Conservation (phyloP, 768 basidiomycete genomes). For the Cytidiella melzeri region DNA sequence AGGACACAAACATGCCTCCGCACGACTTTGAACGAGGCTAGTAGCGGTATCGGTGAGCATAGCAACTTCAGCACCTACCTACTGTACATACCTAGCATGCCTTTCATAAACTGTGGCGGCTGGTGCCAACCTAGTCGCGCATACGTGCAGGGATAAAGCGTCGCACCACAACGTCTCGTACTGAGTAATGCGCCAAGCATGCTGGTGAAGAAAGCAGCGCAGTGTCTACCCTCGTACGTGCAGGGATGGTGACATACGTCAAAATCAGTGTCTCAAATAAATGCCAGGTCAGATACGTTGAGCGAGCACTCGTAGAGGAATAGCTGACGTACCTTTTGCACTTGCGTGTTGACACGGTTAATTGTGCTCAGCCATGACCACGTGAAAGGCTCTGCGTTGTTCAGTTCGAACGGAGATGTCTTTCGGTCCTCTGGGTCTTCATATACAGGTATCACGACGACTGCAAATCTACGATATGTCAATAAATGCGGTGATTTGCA, state of each 20-base stretch:
- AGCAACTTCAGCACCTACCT: too few relatives aligned
- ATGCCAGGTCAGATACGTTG: not conserved
- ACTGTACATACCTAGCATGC: too few relatives aligned
- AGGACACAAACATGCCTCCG: too few relatives aligned
- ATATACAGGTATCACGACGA: constrained; percentile 88
- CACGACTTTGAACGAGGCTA: too few relatives aligned
- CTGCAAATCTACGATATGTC: constrained; percentile 64
- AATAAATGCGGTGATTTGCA: constrained; percentile 2
- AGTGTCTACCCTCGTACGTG: constrained; percentile 48
- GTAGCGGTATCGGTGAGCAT: too few relatives aligned
- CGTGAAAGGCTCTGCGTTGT: constrained; percentile 65
- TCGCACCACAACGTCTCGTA: constrained; percentile 79
- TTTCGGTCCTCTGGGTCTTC: constrained; percentile 71
- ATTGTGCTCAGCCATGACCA: constrained; percentile 98
- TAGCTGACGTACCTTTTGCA: constrained; percentile 70
- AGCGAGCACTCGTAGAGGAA: not conserved
- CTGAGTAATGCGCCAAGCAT: constrained; percentile 67
- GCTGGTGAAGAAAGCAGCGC: constrained; percentile 61
- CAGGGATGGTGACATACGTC: constrained; percentile 89
- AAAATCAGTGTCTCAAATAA: constrained; percentile 79
- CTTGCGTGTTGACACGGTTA: constrained; percentile 93
- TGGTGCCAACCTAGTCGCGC: constrained; percentile 83
- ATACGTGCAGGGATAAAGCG: constrained; percentile 90
- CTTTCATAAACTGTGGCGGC: too few relatives aligned
- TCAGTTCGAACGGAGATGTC: constrained; percentile 55